Evolutionary conservation across 177 flowering plant species (phyloP), one percentile per base, ranked within the genome.

Genomic region (Telopea speciosissima): DNA sequence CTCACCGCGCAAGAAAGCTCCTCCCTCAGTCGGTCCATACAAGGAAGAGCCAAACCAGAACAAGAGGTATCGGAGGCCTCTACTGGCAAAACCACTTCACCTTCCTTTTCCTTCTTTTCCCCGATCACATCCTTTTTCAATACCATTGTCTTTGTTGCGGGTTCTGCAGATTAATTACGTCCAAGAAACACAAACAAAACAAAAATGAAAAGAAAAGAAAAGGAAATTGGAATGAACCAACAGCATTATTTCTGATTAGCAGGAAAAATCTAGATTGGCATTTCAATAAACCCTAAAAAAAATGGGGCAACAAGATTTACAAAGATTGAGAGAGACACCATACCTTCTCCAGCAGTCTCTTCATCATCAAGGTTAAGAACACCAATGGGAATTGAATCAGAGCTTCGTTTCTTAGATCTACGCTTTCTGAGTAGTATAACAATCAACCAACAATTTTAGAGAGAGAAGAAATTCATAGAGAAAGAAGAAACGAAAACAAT

Each of bases 1-100:
- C 87, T 81, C 81, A 95, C 99, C 16, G 97, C 97, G 63, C 99
- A 95, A 68, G 96, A 95, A 58, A 95, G 92, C 79, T 95, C 99
- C 70, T 95, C 97, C 70, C 87, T 82, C 5, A 95, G 87, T 61
- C 79, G 75, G 76, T 91, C 97, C 77, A 95, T 81, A 68, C 93
- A 89, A 1, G 88, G 90, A 76, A 89, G 83, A 23, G 69, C 74
- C 1, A 84, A 68, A 70, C 24, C 74, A 3, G 83, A 72, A 67
- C 72, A 76, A 78, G 88, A 76, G 74, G 6, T 74, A 24, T 52
- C 67, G 45, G 79, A 58, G 0, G 26, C 76, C 74, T 75, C 62
- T 16, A 44, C 66, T 49, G 62, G 14, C 25, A 31, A n/a, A 44
- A 72, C 22, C 11, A 40, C 69, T 74, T 75, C 73, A 22, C 65